Base-by-base conservation (phyloP, 2,329 filamentous ascomycete species). In the Pseudocercospora pini-densiflorae region DNA sequence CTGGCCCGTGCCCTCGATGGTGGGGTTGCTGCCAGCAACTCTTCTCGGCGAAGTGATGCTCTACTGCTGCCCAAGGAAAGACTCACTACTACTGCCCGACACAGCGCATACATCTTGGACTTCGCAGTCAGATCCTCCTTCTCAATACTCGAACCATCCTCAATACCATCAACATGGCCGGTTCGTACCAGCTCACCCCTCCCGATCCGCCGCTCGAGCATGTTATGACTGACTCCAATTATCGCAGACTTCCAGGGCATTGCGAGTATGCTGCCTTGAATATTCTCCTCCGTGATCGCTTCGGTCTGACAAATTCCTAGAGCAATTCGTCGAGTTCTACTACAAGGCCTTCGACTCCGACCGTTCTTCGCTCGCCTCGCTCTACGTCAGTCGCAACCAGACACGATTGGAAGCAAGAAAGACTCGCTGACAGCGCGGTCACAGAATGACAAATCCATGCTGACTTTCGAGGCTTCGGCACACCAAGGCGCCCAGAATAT, bases 321-420 rank as follows among this genome's bases (percentile, higher is more conserved):
- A 90, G 80, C 88, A 96, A 82, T 97, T 98, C 82, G 90, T 94
- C 72, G 78, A 89, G 68, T 94, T 90, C 85, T 98, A 97, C 88
- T 97, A 97, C 87, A 85, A 90, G 76, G 90, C 89, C 67, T 97
- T 97, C 82, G 93, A 97, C 79, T 70, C 77, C 68, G 86, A 94
- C 81, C 90, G 93, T 76, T 81, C 81, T 63, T 75, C 78, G 60
- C 87, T 97, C 51, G 81, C 80, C 14, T 77, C 82, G 68, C 92
- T 97, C 83, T 98, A 97, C 85, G 94, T 97, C 88, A 75, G 63
- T 61, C 36, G n/a, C 43, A 62, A 9, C n/a, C n/a, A 45, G 58
- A 33, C 23, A 36, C 49, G 19, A 10, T 31, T 29, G 36, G 16
- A 31, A 31, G 40, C 31, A 47, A 54, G 36, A 45, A 27, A 59